phyloP scores from a whole-genome alignment of 2,329 filamentous ascomycete genomes.

The Colletotrichum eremochloae region DNA sequence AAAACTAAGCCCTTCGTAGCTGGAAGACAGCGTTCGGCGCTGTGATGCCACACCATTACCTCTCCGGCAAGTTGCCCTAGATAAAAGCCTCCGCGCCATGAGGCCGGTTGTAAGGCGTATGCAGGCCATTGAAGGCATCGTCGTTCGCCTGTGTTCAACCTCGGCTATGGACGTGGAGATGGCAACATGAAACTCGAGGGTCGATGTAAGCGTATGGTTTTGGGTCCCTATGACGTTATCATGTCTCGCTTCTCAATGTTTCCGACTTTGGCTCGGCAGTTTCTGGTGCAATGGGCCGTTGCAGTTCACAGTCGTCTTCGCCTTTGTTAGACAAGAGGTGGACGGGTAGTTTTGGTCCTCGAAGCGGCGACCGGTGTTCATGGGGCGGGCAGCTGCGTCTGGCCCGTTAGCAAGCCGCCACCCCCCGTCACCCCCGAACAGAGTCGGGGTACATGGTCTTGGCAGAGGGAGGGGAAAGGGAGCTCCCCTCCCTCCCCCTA shows the following conservation, averaged over 20 bases:
- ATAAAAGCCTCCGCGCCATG: not conserved
- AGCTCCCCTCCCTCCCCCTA: not conserved
- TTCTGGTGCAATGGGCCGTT: not conserved
- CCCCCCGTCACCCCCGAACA: not conserved
- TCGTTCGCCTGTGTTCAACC: not conserved
- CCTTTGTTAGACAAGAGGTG: not conserved
- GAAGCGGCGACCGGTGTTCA: not conserved
- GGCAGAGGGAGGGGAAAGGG: constrained; percentile 24
- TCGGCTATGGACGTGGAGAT: not conserved
- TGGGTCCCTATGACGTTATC: not conserved
- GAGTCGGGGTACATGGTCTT: constrained; percentile 27
- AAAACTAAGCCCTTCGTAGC: constrained; percentile 16
- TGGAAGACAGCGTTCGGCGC: constrained; percentile 2
- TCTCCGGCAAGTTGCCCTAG: not conserved
- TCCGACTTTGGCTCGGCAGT: not conserved
- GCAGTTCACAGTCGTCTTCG: not conserved
- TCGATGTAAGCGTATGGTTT: not conserved
- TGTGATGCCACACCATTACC: not conserved
- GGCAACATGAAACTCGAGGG: not conserved
- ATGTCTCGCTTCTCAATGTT: not conserved
- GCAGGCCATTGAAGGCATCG: not conserved
- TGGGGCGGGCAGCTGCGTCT: constrained; percentile 6
- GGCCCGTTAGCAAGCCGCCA: not conserved
- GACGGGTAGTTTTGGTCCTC: not conserved
- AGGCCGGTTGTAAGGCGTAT: not conserved